A percentile compares a stretch with the other conserved stretches of the same genome.
Evolutionary conservation across 2,329 filamentous ascomycete species (phyloP).

Genomic region (Xylaria sp.): DNA sequence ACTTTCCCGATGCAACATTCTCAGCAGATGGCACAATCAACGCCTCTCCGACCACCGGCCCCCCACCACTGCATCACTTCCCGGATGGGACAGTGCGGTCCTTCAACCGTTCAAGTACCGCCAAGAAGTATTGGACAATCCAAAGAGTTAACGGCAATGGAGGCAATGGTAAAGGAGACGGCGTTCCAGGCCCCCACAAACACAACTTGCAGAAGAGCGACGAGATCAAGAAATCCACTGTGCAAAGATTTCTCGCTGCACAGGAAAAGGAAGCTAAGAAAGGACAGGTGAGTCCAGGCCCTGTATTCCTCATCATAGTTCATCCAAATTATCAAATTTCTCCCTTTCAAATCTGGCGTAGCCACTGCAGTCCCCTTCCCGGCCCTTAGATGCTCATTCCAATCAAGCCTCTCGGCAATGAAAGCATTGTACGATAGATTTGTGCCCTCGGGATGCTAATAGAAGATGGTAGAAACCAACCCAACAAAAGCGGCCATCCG

Average conservation of each 20-base stretch:
- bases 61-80: conserved; percentile 44
- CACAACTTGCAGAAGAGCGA: conserved; percentile 80
- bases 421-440: background rate
- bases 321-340: background rate
- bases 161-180: conserved; percentile 76
- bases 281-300: conserved; percentile 57
- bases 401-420: background rate
- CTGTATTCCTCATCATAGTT: conserved; percentile 17
- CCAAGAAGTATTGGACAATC: conserved; percentile 75
- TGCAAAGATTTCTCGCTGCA: conserved; percentile 73
- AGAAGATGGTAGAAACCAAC: conserved; percentile 68
- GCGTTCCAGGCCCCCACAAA: conserved; percentile 77
- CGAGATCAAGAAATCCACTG: conserved; percentile 83
- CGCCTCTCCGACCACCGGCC: conserved; percentile 37
- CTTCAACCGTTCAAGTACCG: conserved; percentile 56
- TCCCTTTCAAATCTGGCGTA: background rate
- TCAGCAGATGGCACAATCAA: conserved; percentile 46
- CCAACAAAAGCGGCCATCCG: conserved; percentile 75
- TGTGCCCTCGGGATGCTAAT: conserved; percentile 15
- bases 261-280: conserved; percentile 74
- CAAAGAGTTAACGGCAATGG: conserved; percentile 83
- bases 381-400: background rate
- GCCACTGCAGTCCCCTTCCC: background rate
- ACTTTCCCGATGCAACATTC: conserved; percentile 67
- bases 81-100: conserved; percentile 40